Conservation (phyloP, 2,329 filamentous ascomycete genomes). For the Trichoderma hamatum region DNA sequence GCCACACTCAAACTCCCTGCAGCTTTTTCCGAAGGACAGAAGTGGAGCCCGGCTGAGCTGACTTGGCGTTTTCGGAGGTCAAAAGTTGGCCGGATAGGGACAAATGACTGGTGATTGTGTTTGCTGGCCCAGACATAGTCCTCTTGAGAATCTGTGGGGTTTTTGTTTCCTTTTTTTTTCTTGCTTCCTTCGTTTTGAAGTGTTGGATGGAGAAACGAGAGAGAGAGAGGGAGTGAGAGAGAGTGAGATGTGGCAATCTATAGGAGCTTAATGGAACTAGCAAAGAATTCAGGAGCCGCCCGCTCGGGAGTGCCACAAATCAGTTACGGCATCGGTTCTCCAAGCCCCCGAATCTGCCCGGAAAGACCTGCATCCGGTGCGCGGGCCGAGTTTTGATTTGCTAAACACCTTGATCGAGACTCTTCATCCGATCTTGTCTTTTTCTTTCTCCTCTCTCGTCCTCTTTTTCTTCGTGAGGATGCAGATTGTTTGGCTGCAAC, state of each 20-base stretch:
- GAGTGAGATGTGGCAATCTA: not conserved
- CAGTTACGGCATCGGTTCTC: conserved; percentile 15
- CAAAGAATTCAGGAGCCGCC: not conserved
- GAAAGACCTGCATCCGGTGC: conserved; percentile 7
- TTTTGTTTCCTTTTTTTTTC: not conserved
- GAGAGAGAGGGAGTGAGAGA: not conserved
- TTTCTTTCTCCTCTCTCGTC: not conserved
- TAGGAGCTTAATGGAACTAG: not conserved
- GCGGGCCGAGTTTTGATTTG: not conserved
- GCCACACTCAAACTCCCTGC: not conserved
- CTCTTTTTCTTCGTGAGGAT: not conserved
- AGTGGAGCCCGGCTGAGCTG: conserved; percentile 19
- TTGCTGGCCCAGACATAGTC: not conserved
- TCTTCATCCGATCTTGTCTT: not conserved
- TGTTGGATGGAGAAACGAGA: not conserved
- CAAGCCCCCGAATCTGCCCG: conserved; percentile 18
- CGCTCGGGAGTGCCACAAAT: not conserved
- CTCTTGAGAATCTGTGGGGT: too few species aligned
- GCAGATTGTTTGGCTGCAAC: not conserved
- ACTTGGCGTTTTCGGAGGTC: conserved; percentile 4
- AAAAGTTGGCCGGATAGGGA: not conserved
- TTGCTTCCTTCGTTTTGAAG: not conserved
- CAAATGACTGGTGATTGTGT: not conserved
- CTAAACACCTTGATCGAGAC: not conserved
- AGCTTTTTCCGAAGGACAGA: not conserved